These are phyloP conservation scores for Ganoderma lingzhi DNA, from an alignment of 1,284 basidiomycete species.

Conservation along the genomic window DNA sequence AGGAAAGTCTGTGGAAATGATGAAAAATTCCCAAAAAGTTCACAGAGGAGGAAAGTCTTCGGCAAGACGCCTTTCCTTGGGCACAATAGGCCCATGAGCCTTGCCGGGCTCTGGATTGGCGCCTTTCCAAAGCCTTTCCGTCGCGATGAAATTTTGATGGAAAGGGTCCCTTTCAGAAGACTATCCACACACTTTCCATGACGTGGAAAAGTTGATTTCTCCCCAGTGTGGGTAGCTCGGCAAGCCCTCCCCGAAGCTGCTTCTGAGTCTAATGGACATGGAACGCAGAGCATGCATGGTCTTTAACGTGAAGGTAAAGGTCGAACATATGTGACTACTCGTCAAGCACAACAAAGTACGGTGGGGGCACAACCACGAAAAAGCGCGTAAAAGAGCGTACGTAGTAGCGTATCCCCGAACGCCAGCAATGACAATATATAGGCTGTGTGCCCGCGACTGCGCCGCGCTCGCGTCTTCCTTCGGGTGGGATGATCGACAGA, in stretches of 20 bases:
- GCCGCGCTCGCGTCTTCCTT: slow-evolving; percentile 4
- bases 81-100: no score
- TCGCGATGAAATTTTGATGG: no score
- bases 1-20: no score
- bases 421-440: not conserved
- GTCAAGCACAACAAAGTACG: slow-evolving; percentile 7
- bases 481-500: slow-evolving; percentile 2
- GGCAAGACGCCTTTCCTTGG: no score
- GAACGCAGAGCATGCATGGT: not conserved
- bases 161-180: no score
- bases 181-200: no score
- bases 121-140: no score
- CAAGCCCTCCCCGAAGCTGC: not conserved
- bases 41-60: no score
- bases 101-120: no score
- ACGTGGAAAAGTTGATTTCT: no score
- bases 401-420: not conserved
- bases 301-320: not conserved
- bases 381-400: slow-evolving; percentile 4
- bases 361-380: not conserved
- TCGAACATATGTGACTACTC: slow-evolving; percentile 7
- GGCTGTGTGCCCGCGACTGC: not conserved
- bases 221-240: not conserved
- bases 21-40: no score
- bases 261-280: not conserved